phyloP scores from a whole-genome alignment of 768 basidiomycete genomes.

The Phlebiopsis flavidoalba region DNA sequence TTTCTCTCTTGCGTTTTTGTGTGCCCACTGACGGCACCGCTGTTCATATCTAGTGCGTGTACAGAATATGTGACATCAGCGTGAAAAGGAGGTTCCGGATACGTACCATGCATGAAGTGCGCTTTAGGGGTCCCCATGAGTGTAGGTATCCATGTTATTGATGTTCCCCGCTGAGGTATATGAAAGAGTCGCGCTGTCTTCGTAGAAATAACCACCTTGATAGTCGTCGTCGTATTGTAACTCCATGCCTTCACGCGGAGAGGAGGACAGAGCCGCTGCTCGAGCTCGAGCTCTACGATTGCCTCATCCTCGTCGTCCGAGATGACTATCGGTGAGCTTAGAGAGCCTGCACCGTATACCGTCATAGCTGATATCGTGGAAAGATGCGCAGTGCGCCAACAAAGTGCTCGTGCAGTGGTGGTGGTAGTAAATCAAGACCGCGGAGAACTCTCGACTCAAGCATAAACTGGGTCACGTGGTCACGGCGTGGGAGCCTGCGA shows the following conservation, averaged over 20 bases:
- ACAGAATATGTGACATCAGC: neutral
- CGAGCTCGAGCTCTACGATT: slow-evolving; percentile 19
- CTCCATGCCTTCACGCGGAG: slow-evolving; percentile 3
- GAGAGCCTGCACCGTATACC: slow-evolving; percentile 15
- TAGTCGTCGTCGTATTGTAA: neutral
- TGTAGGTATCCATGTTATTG: neutral
- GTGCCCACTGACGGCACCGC: neutral
- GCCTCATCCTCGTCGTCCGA: slow-evolving; percentile 22
- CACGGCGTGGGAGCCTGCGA: no score
- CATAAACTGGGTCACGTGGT: no score
- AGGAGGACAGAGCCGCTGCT: slow-evolving; percentile 12
- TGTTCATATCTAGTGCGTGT: neutral
- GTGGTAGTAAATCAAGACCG: neutral
- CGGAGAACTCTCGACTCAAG: neutral
- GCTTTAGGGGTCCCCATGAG: slow-evolving; percentile 1
- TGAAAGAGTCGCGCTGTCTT: neutral
- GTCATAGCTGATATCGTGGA: neutral
- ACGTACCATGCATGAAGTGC: neutral
- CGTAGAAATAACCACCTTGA: neutral
- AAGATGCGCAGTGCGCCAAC: neutral
- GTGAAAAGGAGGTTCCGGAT: neutral
- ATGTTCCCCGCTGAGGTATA: neutral
- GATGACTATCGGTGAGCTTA: slow-evolving; percentile 19
- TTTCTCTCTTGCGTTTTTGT: slow-evolving; percentile 16
- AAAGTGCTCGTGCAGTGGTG: neutral